These are phyloP conservation scores for Lojkania enalia DNA, from an alignment of 2,329 filamentous ascomycete genomes.

Conservation along the genomic window DNA sequence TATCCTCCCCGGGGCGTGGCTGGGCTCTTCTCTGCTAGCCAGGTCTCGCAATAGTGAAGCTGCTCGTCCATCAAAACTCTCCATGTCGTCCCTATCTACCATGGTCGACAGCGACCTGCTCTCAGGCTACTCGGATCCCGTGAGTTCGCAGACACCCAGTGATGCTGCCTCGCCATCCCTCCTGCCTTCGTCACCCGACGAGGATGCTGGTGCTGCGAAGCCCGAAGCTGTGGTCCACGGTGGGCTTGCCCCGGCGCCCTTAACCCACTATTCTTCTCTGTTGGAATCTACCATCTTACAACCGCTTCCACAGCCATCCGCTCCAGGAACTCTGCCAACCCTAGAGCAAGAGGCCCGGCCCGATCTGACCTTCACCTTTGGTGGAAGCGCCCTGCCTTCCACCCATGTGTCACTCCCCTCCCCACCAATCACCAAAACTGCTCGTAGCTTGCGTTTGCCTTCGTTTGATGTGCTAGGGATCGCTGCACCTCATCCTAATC, in stretches of 20 bases:
- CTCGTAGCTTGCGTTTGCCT: slow-evolving; percentile 53
- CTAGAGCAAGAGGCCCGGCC: slow-evolving; percentile 31
- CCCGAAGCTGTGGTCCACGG: slow-evolving; percentile 14
- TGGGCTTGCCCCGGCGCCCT: slow-evolving; percentile 10
- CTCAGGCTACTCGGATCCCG: not conserved
- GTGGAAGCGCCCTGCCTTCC: slow-evolving; percentile 28
- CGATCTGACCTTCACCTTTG: slow-evolving; percentile 32
- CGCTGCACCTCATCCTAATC: slow-evolving; percentile 51
- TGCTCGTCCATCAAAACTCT: too few species aligned
- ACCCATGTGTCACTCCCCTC: slow-evolving; percentile 36
- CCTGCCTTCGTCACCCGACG: slow-evolving; percentile 17
- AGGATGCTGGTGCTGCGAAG: slow-evolving; percentile 8
- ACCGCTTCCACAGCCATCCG: slow-evolving; percentile 34
- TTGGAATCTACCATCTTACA: slow-evolving; percentile 34
- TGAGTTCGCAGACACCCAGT: slow-evolving; percentile 6
- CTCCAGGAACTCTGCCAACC: slow-evolving; percentile 25
- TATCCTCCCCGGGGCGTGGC: slow-evolving; percentile 1
- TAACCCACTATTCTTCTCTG: slow-evolving; percentile 21
- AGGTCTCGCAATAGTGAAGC: not conserved
- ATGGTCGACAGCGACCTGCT: slow-evolving; percentile 12
- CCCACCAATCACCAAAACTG: slow-evolving; percentile 34
- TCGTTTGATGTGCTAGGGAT: slow-evolving; percentile 59
- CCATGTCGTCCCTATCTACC: slow-evolving; percentile 4
- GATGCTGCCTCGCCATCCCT: slow-evolving; percentile 7
- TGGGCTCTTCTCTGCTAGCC: not conserved